Percentiles rank a stretch among this genome's conserved stretches.
Evolutionary conservation across 2,329 filamentous ascomycete species (phyloP).

Genomic region (Mycogone perniciosa): DNA sequence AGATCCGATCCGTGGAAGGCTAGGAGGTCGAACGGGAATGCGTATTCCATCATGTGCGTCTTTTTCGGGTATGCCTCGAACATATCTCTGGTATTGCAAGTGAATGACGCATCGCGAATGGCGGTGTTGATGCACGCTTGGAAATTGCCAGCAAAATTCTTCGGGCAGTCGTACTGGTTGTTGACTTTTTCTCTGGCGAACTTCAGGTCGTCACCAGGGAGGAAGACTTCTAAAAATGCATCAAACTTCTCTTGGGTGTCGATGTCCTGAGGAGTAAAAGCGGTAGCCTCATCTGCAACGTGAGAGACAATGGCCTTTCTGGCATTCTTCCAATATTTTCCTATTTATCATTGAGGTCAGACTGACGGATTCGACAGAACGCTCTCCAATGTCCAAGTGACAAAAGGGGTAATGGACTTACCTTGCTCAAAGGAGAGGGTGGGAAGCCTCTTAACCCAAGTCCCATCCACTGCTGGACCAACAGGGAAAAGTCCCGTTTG

Average conservation of each 20-base stretch:
- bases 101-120: conserved; percentile 11
- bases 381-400: too few species aligned
- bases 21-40: not conserved
- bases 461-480: conserved; percentile 13
- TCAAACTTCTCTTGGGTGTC: not conserved
- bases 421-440: conserved; percentile 8
- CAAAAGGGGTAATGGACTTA: not conserved
- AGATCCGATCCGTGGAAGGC: too few species aligned
- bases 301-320: not conserved
- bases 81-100: conserved; percentile 14
- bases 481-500: conserved; percentile 15
- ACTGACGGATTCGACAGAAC: too few species aligned
- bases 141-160: not conserved
- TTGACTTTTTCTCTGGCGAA: not conserved
- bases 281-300: not conserved
- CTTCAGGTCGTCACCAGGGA: not conserved
- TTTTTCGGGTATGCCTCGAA: conserved; percentile 1
- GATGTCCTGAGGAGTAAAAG: not conserved
- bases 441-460: conserved; percentile 11
- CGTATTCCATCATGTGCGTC: conserved; percentile 13
- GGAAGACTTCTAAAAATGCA: not conserved
- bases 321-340: not conserved
- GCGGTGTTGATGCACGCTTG: not conserved
- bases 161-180: conserved; percentile 2
- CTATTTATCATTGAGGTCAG: not conserved